Percentiles rank a stretch among this genome's conserved stretches.
Conservation (phyloP, 139 green algal species). For the Picocystis salinarum region DNA sequence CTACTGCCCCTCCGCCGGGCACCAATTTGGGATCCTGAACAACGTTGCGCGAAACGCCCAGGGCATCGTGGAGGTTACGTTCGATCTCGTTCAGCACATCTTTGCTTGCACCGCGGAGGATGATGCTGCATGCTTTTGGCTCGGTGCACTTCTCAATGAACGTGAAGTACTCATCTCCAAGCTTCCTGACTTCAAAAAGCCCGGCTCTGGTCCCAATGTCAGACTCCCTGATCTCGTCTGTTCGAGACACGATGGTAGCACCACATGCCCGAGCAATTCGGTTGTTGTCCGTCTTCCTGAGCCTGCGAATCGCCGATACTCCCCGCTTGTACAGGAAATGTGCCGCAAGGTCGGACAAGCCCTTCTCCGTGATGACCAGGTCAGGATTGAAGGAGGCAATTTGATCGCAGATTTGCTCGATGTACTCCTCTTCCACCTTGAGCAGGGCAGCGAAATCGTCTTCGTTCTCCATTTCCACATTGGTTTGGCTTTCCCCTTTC, state of each 20-base stretch:
- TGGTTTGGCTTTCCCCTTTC: conserved; percentile 97
- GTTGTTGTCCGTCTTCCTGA: conserved; percentile 99
- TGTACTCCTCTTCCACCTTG: conserved; percentile 91
- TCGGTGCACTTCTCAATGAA: conserved; percentile 95
- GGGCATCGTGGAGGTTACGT: conserved; percentile 80
- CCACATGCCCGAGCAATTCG: conserved; percentile 36
- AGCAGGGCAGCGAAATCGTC: conserved; percentile 83
- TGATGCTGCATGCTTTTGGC: conserved; percentile 88
- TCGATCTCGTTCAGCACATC: conserved; percentile 90
- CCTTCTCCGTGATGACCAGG: conserved; percentile 89
- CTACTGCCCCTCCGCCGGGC: conserved; percentile 83
- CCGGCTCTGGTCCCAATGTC: conserved; percentile 83
- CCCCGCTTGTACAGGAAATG: conserved; percentile 70
- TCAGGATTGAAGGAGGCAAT: conserved; percentile 90
- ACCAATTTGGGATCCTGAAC: conserved; percentile 72
- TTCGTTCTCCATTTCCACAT: conserved; percentile 91
- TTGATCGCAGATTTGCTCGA: conserved; percentile 47
- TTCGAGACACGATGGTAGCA: conserved; percentile 85
- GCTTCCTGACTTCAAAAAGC: conserved; percentile 92
- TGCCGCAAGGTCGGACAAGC: conserved; percentile 76
- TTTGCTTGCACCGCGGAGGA: conserved; percentile 52
- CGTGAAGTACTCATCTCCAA: conserved; percentile 96
- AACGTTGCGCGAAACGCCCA: conserved; percentile 95
- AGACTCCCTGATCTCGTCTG: conserved; percentile 66
- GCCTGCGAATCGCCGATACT: conserved; percentile 81